A percentile compares a stretch with the other conserved stretches of the same genome.
Conservation (phyloP, 2,329 filamentous ascomycete species). For the Verticillium zaregamsianum region DNA sequence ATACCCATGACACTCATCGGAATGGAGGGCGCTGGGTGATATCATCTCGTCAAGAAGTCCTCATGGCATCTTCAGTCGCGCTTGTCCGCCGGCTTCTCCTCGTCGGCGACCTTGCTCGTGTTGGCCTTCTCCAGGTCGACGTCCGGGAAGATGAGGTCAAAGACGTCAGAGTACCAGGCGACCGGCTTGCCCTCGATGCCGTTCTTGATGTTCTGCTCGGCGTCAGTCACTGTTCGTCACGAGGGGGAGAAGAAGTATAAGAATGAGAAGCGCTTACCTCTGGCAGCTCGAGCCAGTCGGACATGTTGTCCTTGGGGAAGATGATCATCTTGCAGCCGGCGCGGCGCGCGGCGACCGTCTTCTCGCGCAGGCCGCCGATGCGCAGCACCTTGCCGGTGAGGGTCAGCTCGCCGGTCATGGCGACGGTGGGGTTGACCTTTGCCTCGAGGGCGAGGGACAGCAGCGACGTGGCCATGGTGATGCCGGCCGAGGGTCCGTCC, state of each 20-base stretch:
- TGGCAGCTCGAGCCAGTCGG: conserved; percentile 94
- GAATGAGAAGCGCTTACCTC: conserved; percentile 62
- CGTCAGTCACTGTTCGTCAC: not conserved
- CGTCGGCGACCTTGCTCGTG: conserved; percentile 60
- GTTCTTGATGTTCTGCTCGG: conserved; percentile 86
- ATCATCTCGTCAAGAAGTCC: not conserved
- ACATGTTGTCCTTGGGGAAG: conserved; percentile 92
- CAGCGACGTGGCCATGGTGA: conserved; percentile 96
- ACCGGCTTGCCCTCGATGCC: conserved; percentile 89
- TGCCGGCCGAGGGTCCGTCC: conserved; percentile 87
- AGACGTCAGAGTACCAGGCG: conserved; percentile 91
- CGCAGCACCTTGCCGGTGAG: conserved; percentile 94
- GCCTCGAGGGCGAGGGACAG: conserved; percentile 79
- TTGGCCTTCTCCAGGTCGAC: conserved; percentile 72
- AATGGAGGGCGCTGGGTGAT: too few relatives aligned
- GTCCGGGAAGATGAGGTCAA: conserved; percentile 82
- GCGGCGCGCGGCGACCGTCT: conserved; percentile 90
- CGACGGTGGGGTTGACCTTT: conserved; percentile 77
- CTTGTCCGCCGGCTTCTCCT: conserved; percentile 26
- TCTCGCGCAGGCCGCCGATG: conserved; percentile 91
- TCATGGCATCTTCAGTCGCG: not conserved
- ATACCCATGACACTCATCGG: too few relatives aligned
- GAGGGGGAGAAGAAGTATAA: not conserved
- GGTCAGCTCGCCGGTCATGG: conserved; percentile 97
- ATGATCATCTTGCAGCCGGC: conserved; percentile 91